Base-by-base conservation (phyloP, 257 asterid species). In the Petunia secreta region DNA sequence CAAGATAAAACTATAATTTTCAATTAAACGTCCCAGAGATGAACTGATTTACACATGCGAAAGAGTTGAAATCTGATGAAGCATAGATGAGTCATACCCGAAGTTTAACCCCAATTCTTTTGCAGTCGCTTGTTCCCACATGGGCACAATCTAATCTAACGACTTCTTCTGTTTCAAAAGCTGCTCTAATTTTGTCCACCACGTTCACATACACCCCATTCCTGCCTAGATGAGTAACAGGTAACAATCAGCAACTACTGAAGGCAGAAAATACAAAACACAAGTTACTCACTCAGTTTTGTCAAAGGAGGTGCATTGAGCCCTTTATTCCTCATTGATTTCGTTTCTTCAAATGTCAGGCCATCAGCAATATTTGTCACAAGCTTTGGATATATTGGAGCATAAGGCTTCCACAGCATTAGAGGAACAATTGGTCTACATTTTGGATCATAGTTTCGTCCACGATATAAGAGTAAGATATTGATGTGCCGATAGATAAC, bases 161-260 rank as follows among this genome's bases (percentile, higher is more conserved):
- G 11, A 94, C 89, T 83, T 89, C 97, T 63, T 88, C 97, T n/a
- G 86, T 86, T 87, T 88, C 90, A 81, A 95, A 93, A 37, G 95
- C 97, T 9, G 87, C 82, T 85, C 97, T 89, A 74, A 93, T 90
- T 82, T 80, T 93, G 83, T 89, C 91, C 78, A 93, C 98, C 63
- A 93, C 98, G 79, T 89, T 83, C 63, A 94, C 92, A 80, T 93
- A 94, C 82, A 93, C 98, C 43, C 98, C 98, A 63, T 94, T 94
- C 88, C 98, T 94, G 90, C 84, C 83, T 74, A 79, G 38, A 43
- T 67, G 57, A 80, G 58, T 1, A 4, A 75, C 36, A 80, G 2
- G 67, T 34, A 59, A 66, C 54, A n/a, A 67, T 63, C 83, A 66
- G 50, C 52, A 75, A 41, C n/a, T 44, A 75, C 46, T 68, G 40